Evolutionary conservation across 2,329 filamentous ascomycete species (phyloP).

Genomic region (Calonectria pseudoreteaudii): DNA sequence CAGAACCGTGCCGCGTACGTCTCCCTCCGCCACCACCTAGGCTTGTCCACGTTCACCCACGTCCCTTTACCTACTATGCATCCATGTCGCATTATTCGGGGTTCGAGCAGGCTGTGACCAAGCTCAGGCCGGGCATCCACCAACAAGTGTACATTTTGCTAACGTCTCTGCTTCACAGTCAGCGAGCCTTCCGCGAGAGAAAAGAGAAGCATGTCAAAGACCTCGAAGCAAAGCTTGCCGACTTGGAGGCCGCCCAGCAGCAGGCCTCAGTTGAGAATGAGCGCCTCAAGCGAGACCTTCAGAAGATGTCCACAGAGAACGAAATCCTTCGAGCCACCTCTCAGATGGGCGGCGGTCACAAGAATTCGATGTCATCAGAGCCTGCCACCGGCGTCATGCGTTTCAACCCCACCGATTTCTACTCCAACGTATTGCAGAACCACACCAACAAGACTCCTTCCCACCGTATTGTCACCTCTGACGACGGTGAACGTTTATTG

Average conservation of each 20-base stretch:
- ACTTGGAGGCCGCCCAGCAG: conserved; percentile 79
- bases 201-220: conserved; percentile 96
- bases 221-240: conserved; percentile 85
- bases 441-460: conserved; percentile 73
- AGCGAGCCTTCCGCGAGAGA: conserved; percentile 94
- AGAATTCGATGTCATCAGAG: conserved; percentile 56
- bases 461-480: conserved; percentile 76
- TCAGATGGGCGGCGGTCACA: conserved; percentile 47
- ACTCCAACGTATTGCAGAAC: conserved; percentile 70
- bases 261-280: conserved; percentile 86
- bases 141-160: conserved; percentile 10
- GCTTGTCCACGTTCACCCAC: not conserved
- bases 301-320: conserved; percentile 89
- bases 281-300: conserved; percentile 83
- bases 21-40: not conserved
- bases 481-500: conserved; percentile 76
- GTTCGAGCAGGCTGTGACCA: not conserved
- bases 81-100: not conserved
- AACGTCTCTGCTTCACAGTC: conserved; percentile 63
- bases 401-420: conserved; percentile 80
- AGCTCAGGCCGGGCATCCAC: not conserved
- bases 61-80: not conserved
- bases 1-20: conserved; percentile 73
- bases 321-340: conserved; percentile 90
- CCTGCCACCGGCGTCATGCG: conserved; percentile 75